These are phyloP conservation scores for Ustanciosporium gigantosporum DNA, from an alignment of 1,284 basidiomycete genomes.

Conservation along the genomic window DNA sequence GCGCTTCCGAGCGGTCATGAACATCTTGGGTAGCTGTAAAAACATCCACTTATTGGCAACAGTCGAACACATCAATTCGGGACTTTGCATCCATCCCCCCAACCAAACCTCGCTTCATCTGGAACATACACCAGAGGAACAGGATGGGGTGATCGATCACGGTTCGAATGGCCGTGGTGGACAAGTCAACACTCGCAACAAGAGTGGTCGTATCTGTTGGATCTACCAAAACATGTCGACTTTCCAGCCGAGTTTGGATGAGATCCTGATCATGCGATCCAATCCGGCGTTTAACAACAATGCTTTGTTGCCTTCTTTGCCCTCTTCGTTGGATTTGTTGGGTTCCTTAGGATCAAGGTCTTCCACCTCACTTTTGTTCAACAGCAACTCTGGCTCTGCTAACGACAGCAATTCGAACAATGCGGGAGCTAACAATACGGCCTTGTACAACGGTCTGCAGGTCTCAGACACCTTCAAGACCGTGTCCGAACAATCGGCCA, in stretches of 20 bases:
- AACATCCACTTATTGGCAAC: slow-evolving; percentile 41
- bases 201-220: slow-evolving; percentile 14
- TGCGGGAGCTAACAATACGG: not conserved
- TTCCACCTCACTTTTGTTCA: too few relatives aligned
- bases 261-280: slow-evolving; percentile 41
- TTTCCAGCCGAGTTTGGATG: slow-evolving; percentile 18
- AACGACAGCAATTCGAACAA: too few relatives aligned
- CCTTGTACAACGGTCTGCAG: slow-evolving; percentile 16
- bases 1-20: slow-evolving; percentile 26
- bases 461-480: slow-evolving; percentile 19
- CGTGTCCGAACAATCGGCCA: slow-evolving; percentile 31
- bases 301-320: slow-evolving; percentile 27
- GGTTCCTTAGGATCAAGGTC: too few relatives aligned
- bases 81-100: slow-evolving; percentile 3
- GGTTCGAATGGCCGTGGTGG: not conserved
- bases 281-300: slow-evolving; percentile 32
- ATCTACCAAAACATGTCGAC: slow-evolving; percentile 44
- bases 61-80: slow-evolving; percentile 33
- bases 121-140: not conserved
- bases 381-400: too few relatives aligned
- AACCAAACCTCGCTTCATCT: not conserved
- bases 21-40: slow-evolving; percentile 10
- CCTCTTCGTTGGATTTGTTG: slow-evolving; percentile 20
- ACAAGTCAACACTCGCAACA: not conserved
- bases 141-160: not conserved